These are phyloP conservation scores for Blastocystis hominis DNA, from an alignment of 352 stramenopile species.

Conservation along the genomic window DNA sequence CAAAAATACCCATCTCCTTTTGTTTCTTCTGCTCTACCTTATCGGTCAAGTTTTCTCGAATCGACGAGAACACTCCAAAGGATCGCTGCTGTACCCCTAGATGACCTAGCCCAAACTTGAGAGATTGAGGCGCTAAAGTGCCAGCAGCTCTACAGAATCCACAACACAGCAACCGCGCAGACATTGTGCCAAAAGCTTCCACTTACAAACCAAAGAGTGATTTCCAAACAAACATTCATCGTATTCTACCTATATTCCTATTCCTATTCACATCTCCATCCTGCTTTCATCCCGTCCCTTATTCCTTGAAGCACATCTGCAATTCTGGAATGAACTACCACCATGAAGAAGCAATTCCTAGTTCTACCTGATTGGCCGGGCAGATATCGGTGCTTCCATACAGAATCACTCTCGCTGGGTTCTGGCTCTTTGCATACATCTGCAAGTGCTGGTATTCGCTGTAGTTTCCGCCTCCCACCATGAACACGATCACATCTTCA, in stretches of 20 bases:
- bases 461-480: constrained; percentile 75
- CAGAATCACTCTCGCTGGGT: not conserved
- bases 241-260: too few species aligned
- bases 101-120: not conserved
- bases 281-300: not conserved
- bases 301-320: constrained; percentile 31
- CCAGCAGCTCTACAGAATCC: not conserved
- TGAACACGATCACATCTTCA: constrained; percentile 72
- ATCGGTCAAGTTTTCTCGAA: constrained; percentile 8
- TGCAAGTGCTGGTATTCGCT: constrained; percentile 78
- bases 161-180: not conserved
- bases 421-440: constrained; percentile 51
- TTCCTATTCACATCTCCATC: too few species aligned
- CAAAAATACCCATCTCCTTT: not conserved
- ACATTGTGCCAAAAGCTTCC: not conserved
- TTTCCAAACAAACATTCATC: constrained; percentile 33
- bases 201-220: not conserved
- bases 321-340: constrained; percentile 50
- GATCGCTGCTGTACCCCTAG: not conserved
- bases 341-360: not conserved
- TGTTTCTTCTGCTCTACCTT: constrained; percentile 44
- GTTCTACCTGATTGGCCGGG: constrained; percentile 25
- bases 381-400: constrained; percentile 57
- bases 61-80: constrained; percentile 51
- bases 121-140: not conserved